Percentiles rank a stretch among this genome's conserved stretches.
Conservation (phyloP, 2,329 filamentous ascomycete genomes). For the Rhynchosporium agropyri region DNA sequence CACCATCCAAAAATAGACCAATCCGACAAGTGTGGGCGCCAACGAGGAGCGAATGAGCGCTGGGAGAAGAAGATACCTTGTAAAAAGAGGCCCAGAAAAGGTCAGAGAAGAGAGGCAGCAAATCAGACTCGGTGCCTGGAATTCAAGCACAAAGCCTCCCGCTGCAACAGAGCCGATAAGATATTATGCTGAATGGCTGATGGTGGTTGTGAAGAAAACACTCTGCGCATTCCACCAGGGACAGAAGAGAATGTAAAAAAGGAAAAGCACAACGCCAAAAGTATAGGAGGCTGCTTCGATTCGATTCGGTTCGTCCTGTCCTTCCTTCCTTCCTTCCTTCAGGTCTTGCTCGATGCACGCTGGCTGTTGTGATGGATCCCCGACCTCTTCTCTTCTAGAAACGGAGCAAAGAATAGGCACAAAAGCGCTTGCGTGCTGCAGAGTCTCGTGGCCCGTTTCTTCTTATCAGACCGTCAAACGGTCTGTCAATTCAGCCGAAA, state of each 20-base stretch:
- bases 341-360: constrained; percentile 6
- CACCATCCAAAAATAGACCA: constrained; percentile 31
- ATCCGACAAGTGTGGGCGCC: constrained; percentile 28
- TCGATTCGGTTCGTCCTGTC: neutral
- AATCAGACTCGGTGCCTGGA: constrained; percentile 23
- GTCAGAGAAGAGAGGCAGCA: constrained; percentile 19
- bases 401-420: neutral
- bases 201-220: constrained; percentile 6
- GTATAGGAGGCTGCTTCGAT: constrained; percentile 7
- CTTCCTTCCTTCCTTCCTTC: neutral
- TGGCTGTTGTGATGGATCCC: too few species aligned
- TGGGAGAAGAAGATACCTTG: constrained; percentile 25
- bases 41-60: constrained; percentile 27
- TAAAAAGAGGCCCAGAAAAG: constrained; percentile 24
- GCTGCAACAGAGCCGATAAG: constrained; percentile 24
- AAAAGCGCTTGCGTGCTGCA: neutral
- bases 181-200: constrained; percentile 13
- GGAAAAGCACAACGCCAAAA: constrained; percentile 5
- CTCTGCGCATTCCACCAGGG: constrained; percentile 27
- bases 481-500: neutral
- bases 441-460: neutral
- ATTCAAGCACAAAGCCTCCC: constrained; percentile 26
- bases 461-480: neutral
- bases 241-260: constrained; percentile 26
- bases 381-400: neutral